Evolutionary conservation across 2,329 filamentous ascomycete genomes (phyloP), one percentile per base, ranked within the genome.

Genomic region (Knoxdaviesia capensis): DNA sequence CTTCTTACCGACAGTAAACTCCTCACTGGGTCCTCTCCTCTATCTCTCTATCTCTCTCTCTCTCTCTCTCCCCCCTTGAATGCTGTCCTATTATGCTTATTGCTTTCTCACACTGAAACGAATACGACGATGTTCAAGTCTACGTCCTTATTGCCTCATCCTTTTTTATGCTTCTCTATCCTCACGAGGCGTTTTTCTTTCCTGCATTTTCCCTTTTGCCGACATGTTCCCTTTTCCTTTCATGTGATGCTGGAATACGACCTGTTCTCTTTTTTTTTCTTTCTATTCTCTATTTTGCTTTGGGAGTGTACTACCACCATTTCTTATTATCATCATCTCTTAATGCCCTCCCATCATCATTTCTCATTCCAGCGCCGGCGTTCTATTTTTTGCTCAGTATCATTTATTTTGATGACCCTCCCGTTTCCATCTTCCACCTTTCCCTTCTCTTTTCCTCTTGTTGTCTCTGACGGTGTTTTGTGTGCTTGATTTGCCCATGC

Each of bases 211-310:
- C 2, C 28, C 28, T 36, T 36, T 36, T 28, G 7, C 5, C 6
- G 53, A 49, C 48, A 53, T 55, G 51, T 54, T 54, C 47, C 46
- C 51, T 51, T 52, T 52, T 44, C 51, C 48, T 48, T 43, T 48
- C 42, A 47, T 46, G n/a, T n/a, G 7, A 39, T 28, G 6, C 37
- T 48, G 33, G 46, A 40, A 45, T 43, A 45, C 49, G 43, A 51
- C 44, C 44, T 41, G 39, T 39, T 44, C 39, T 36, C 36, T 36
- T 35, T 41, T 44, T 31, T 33, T 45, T 46, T 40, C 47, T 40
- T 43, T 42, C 11, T 48, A 43, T 40, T 33, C 46, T 32, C 43
- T 45, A 41, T 44, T 44, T 49, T 39, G 47, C 41, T 46, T 46
- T 51, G 45, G 50, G 47, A 48, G 53, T 49, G 50, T 43, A 53